Evolutionary conservation across 805 yeast species (phyloP).

Genomic region (Metschnikowia santaceciliae): DNA sequence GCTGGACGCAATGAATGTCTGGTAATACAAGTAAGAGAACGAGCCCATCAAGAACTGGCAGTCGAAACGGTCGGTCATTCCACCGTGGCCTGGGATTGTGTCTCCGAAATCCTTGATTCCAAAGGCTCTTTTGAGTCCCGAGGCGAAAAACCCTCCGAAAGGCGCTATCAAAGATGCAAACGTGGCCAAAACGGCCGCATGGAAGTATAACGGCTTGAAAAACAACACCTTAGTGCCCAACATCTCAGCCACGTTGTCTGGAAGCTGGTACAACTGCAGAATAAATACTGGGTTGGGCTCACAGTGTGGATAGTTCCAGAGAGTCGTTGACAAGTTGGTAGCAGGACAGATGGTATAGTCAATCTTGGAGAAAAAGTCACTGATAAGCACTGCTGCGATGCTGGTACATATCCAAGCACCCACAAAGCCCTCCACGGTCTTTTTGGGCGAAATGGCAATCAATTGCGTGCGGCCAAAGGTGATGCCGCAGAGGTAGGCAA

Average conservation of each 20-base stretch:
- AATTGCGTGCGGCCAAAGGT: constrained; percentile 92
- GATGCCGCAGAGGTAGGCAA: constrained; percentile 95
- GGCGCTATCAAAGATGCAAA: constrained; percentile 98
- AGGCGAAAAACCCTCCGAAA: constrained; percentile 96
- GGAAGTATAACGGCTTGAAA: constrained; percentile 86
- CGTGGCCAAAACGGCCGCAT: constrained; percentile 78
- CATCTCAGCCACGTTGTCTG: constrained; percentile 56
- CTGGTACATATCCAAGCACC: constrained; percentile 98
- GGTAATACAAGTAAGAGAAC: constrained; percentile 86
- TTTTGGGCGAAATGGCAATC: constrained; percentile 91
- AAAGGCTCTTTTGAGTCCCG: constrained; percentile 95
- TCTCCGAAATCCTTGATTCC: constrained; percentile 97
- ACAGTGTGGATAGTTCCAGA: constrained; percentile 64
- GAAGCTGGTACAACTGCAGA: constrained; percentile 73
- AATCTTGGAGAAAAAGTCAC: constrained; percentile 60
- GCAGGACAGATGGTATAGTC: constrained; percentile 89
- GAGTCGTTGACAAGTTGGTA: constrained; percentile 55
- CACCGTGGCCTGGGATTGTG: constrained; percentile 99
- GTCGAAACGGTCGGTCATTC: constrained; percentile 95
- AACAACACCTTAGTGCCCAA: constrained; percentile 47
- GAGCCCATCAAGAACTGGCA: constrained; percentile 98
- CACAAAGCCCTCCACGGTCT: constrained; percentile 94
- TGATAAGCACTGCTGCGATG: constrained; percentile 61
- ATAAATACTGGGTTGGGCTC: constrained; percentile 86
- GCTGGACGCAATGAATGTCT: constrained; percentile 78